These are phyloP conservation scores for Candida labiduridarum DNA, from an alignment of 1,139 yeast genomes.

Conservation along the genomic window DNA sequence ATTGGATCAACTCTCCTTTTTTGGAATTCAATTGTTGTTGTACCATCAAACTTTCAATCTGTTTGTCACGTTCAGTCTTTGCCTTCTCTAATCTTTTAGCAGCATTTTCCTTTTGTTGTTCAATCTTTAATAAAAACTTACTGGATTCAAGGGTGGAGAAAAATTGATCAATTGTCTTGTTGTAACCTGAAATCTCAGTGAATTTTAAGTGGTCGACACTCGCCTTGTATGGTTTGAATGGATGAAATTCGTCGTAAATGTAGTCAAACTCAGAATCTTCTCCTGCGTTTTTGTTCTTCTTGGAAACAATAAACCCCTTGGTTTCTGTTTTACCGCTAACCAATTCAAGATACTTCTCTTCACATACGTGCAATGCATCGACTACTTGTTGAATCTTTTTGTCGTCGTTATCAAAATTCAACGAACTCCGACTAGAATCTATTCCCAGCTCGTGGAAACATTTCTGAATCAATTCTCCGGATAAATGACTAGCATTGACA, in stretches of 20 bases:
- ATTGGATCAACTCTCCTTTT: conserved; percentile 75
- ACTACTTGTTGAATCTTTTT: conserved; percentile 30
- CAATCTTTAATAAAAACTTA: conserved; percentile 51
- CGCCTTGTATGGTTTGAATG: conserved; percentile 64
- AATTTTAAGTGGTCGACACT: conserved; percentile 32
- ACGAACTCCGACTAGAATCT: conserved; percentile 43
- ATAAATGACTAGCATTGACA: conserved; percentile 69
- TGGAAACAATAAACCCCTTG: conserved; percentile 69
- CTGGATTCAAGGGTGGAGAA: conserved; percentile 86
- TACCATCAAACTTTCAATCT: conserved; percentile 65
- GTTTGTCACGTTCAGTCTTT: conserved; percentile 68
- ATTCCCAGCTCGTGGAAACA: conserved; percentile 50
- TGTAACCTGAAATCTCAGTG: conserved; percentile 60
- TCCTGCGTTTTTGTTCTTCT: conserved; percentile 51
- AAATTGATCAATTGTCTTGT: conserved; percentile 77
- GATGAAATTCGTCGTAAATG: conserved; percentile 82
- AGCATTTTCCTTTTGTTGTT: conserved; percentile 77
- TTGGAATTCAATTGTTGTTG: conserved; percentile 66
- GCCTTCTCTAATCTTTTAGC: conserved; percentile 75
- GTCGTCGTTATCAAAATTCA: conserved; percentile 32
- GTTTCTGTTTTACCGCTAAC: conserved; percentile 25
- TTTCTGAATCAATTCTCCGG: conserved; percentile 75
- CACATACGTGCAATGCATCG: conserved; percentile 53
- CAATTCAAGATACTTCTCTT: conserved; percentile 34
- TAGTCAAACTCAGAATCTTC: conserved; percentile 37